Percentiles rank a stretch among this genome's conserved stretches.
phyloP scores from a whole-genome alignment of 2,329 filamentous ascomycete genomes.

The Talaromyces sp. region DNA sequence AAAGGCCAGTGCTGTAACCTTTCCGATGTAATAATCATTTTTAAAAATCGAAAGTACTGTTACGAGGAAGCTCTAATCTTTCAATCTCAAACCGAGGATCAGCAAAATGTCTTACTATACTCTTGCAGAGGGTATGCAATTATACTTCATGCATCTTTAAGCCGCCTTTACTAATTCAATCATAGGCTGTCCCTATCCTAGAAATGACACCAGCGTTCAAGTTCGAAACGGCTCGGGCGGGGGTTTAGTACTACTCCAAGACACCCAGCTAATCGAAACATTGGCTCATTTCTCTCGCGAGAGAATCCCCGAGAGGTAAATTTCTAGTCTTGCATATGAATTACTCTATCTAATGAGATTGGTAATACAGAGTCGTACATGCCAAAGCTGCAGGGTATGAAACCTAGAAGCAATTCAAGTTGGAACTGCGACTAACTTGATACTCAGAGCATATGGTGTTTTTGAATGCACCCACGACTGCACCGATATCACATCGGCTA shows the following conservation, averaged over 20 bases:
- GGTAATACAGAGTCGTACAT: slow-evolving; percentile 44
- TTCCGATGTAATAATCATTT: too few relatives aligned
- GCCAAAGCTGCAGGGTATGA: slow-evolving; percentile 48
- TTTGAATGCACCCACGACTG: slow-evolving; percentile 58
- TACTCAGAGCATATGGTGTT: slow-evolving; percentile 45
- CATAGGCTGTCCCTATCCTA: slow-evolving; percentile 20
- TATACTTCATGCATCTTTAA: too few relatives aligned
- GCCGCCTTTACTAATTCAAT: neutral
- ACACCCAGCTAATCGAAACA: slow-evolving; percentile 58
- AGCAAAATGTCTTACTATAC: slow-evolving; percentile 15
- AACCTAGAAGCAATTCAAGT: neutral
- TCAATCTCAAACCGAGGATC: neutral
- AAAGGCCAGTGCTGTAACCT: neutral
- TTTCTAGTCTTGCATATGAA: neutral
- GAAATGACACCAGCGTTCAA: slow-evolving; percentile 17
- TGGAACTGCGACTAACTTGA: neutral
- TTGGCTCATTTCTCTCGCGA: slow-evolving; percentile 58
- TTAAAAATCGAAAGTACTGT: neutral
- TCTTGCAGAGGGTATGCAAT: slow-evolving; percentile 23
- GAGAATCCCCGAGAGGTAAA: slow-evolving; percentile 52
- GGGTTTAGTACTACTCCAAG: slow-evolving; percentile 45
- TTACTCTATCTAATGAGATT: neutral
- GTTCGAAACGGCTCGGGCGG: slow-evolving; percentile 21
- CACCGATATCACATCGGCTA: slow-evolving; percentile 50
- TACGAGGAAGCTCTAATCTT: neutral